A percentile compares a stretch with the other conserved stretches of the same genome.
Evolutionary conservation across 345 rosid genomes (phyloP).

Genomic region (Anastatica hierochuntica): DNA sequence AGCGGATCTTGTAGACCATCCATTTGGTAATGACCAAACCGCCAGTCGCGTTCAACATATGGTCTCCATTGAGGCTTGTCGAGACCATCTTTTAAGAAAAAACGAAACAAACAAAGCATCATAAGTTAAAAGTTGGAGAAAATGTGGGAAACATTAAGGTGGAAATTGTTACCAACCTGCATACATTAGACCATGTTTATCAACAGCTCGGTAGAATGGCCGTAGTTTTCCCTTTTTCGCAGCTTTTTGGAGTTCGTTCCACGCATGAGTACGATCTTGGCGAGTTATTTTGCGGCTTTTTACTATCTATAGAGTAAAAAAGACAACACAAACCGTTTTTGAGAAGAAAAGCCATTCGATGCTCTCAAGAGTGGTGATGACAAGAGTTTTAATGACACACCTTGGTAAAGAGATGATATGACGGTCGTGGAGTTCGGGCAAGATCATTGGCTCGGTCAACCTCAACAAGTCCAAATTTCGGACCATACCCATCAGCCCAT

Average conservation of each 20-base stretch:
- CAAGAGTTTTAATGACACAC: conserved; percentile 20
- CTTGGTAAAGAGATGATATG: conserved; percentile 80
- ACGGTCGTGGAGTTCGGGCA: conserved; percentile 65
- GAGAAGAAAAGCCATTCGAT: conserved; percentile 5
- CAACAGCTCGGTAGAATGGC: conserved; percentile 70
- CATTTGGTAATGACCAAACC: conserved; percentile 91
- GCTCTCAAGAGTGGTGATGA: conserved; percentile 7
- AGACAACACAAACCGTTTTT: too few species aligned
- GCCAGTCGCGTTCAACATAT: conserved; percentile 65
- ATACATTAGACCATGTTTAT: conserved; percentile 73
- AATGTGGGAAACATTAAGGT: not conserved
- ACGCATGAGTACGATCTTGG: conserved; percentile 52
- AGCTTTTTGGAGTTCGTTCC: conserved; percentile 67
- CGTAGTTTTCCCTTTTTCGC: conserved; percentile 50
- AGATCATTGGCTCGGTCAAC: conserved; percentile 72
- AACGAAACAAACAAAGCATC: not conserved
- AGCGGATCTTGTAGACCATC: conserved; percentile 94
- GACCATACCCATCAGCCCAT: conserved; percentile 99
- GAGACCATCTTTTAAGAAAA: conserved; percentile 54
- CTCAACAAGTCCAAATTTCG: conserved; percentile 87
- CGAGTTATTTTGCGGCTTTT: conserved; percentile 53
- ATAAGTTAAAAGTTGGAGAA: not conserved
- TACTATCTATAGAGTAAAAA: conserved; percentile 41
- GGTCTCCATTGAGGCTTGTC: conserved; percentile 59
- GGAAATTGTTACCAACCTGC: conserved; percentile 51